Percentiles rank a stretch among this genome's conserved stretches.
Evolutionary conservation across 257 asterid species (phyloP).

Genomic region (Hygrophila difformis): DNA sequence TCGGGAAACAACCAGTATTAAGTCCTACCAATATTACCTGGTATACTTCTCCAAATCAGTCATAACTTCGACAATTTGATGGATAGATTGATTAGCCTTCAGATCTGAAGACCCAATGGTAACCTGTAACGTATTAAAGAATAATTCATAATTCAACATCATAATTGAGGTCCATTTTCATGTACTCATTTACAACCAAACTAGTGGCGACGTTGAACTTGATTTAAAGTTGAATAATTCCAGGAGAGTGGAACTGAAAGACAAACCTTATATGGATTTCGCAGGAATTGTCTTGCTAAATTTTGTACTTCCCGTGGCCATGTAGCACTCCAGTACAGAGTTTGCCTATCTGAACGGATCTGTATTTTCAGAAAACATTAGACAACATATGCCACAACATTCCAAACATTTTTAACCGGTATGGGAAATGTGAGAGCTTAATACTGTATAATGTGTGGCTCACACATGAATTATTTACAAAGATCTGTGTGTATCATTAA

Average conservation of each 20-base stretch:
- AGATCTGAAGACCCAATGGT: conserved; percentile 66
- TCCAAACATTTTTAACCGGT: too few species aligned
- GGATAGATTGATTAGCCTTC: conserved; percentile 83
- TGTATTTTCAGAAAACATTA: conserved; percentile 21
- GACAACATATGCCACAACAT: too few species aligned
- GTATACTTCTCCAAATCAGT: conserved; percentile 79
- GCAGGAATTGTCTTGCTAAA: conserved; percentile 79
- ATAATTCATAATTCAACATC: background rate
- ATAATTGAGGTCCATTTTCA: background rate
- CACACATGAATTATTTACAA: too few species aligned
- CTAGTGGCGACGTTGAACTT: background rate
- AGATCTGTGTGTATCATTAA: too few species aligned
- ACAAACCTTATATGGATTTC: conserved; percentile 71
- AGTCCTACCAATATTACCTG: conserved; percentile 41
- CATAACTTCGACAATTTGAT: conserved; percentile 68
- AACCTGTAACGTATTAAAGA: conserved; percentile 38
- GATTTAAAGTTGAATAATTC: conserved; percentile 1
- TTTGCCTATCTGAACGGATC: conserved; percentile 95
- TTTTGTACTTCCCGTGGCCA: conserved; percentile 93
- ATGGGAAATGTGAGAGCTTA: too few species aligned
- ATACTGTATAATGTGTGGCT: too few species aligned
- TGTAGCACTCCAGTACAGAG: conserved; percentile 97
- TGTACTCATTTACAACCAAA: conserved; percentile 11
- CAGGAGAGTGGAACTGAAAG: conserved; percentile 1
- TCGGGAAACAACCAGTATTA: background rate